phyloP scores from a whole-genome alignment of 2,329 filamentous ascomycete species.

The Ophiostoma himal-ulmi region DNA sequence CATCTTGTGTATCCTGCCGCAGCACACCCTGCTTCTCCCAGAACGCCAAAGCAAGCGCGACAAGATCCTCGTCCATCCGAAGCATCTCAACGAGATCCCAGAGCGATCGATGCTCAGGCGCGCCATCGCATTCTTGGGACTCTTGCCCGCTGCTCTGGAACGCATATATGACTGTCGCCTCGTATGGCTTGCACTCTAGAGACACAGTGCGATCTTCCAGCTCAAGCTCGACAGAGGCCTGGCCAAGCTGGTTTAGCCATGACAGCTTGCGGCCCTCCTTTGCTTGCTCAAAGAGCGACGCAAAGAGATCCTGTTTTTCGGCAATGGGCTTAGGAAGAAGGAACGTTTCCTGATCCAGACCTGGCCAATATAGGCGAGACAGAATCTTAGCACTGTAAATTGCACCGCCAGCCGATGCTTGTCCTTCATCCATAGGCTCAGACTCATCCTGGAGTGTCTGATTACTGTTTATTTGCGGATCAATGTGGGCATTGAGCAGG shows the following conservation, averaged over 20 bases:
- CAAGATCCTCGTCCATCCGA: constrained; percentile 67
- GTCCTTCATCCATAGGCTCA: background rate
- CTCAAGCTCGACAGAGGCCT: constrained; percentile 73
- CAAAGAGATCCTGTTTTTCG: constrained; percentile 63
- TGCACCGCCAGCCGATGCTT: constrained; percentile 26
- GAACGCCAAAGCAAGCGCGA: constrained; percentile 61
- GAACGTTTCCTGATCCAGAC: constrained; percentile 65
- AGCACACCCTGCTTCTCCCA: constrained; percentile 67
- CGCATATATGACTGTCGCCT: constrained; percentile 80
- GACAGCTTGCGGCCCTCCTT: constrained; percentile 81
- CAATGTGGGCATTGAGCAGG: constrained; percentile 41
- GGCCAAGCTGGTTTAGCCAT: constrained; percentile 79
- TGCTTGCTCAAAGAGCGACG: constrained; percentile 67
- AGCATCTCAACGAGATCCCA: constrained; percentile 51
- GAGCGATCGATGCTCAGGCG: constrained; percentile 41
- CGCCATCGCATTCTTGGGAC: constrained; percentile 30
- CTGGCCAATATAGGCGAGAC: constrained; percentile 90
- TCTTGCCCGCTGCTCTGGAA: constrained; percentile 52
- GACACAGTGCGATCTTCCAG: constrained; percentile 71
- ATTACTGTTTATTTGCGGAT: background rate
- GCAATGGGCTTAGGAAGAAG: constrained; percentile 53
- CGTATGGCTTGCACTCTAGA: constrained; percentile 72
- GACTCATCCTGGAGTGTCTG: constrained; percentile 26
- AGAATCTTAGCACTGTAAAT: constrained; percentile 74
- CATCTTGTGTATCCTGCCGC: constrained; percentile 35